These are phyloP conservation scores for Pachyrhizus erosus DNA, from an alignment of 306 rosid genomes.

Conservation along the genomic window DNA sequence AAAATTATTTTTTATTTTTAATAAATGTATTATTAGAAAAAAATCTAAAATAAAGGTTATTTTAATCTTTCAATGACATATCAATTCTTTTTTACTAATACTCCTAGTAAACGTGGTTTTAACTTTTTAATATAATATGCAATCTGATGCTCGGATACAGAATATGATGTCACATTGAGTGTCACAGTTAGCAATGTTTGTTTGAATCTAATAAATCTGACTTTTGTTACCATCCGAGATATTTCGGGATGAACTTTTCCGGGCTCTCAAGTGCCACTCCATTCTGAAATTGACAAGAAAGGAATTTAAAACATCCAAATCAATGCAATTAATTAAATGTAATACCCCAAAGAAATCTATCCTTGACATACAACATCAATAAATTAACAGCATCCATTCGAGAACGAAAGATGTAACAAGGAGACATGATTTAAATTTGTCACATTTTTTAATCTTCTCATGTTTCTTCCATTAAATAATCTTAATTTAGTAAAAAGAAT, in stretches of 20 bases:
- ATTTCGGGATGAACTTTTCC: background rate
- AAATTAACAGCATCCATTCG: background rate
- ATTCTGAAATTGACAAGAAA: background rate
- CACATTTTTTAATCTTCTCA: background rate
- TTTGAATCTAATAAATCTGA: background rate
- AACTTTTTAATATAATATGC: too few species aligned
- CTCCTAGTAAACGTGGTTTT: too few species aligned
- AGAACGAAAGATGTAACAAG: background rate
- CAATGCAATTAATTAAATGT: background rate
- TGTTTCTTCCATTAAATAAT: background rate
- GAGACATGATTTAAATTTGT: background rate
- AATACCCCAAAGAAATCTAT: background rate
- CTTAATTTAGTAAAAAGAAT: background rate
- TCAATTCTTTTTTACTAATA: too few species aligned
- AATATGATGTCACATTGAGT: background rate
- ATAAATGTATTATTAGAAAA: too few species aligned
- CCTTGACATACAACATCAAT: background rate
- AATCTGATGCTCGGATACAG: too few species aligned
- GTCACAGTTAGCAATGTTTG: background rate
- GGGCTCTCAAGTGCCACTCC: background rate
- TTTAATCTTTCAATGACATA: too few species aligned
- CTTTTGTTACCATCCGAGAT: background rate
- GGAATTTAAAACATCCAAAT: background rate
- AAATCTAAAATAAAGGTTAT: too few species aligned
- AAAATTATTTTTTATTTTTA: too few species aligned